Percentiles rank a stretch among this genome's conserved stretches.
Conservation (phyloP, 2,329 filamentous ascomycete genomes). For the Botrytis sinoallii region DNA sequence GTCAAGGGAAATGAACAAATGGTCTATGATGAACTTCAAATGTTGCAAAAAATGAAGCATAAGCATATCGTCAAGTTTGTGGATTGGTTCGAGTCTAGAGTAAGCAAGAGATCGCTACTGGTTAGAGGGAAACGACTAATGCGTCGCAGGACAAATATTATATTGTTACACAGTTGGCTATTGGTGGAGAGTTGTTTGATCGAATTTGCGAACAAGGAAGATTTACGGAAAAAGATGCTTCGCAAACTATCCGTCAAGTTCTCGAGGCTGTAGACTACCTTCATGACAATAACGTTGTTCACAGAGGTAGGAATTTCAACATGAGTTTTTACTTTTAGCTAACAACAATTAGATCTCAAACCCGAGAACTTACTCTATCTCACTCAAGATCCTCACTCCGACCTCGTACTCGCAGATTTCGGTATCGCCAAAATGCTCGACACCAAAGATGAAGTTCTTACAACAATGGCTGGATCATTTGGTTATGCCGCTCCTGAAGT, state of each 20-base stretch:
- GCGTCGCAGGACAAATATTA: conserved; percentile 89
- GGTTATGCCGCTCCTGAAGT: conserved; percentile 97
- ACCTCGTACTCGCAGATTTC: conserved; percentile 92
- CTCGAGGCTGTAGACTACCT: conserved; percentile 92
- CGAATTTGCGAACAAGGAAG: conserved; percentile 97
- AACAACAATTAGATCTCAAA: conserved; percentile 71
- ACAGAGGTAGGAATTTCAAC: conserved; percentile 64
- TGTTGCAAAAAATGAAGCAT: conserved; percentile 88
- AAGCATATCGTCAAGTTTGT: conserved; percentile 96
- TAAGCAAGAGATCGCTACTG: conserved; percentile 43
- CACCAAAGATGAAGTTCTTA: conserved; percentile 83
- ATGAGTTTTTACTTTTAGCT: conserved; percentile 15
- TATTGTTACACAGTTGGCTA: conserved; percentile 94
- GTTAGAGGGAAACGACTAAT: conserved; percentile 11
- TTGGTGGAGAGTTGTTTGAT: conserved; percentile 94
- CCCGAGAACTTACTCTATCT: conserved; percentile 96
- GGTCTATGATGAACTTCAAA: conserved; percentile 95
- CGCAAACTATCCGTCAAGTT: conserved; percentile 91
- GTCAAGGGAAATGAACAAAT: conserved; percentile 97
- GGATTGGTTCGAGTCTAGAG: conserved; percentile 98
- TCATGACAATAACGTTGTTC: conserved; percentile 91
- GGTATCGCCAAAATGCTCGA: conserved; percentile 98
- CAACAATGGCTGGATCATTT: conserved; percentile 97
- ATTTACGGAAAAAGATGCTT: conserved; percentile 93
- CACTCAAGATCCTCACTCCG: conserved; percentile 71